Conservation (phyloP, 441 rosid genomes). For the Francoa sonchifolia region DNA sequence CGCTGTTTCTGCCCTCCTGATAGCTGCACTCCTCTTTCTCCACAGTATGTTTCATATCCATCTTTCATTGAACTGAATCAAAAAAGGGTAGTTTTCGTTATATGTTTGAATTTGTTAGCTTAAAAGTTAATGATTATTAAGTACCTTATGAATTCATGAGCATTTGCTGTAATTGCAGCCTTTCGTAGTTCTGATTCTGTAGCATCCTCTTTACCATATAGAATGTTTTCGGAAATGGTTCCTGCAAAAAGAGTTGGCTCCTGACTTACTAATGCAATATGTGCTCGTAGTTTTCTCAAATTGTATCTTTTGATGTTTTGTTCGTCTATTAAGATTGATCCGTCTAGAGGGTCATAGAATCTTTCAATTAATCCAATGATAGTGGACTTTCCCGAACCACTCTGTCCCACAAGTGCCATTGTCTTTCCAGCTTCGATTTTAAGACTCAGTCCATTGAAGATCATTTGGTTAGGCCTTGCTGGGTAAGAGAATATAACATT, state of each 20-base stretch:
- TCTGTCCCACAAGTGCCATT: slow-evolving; percentile 33
- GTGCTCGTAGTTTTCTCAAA: slow-evolving; percentile 27
- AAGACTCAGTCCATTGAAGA: slow-evolving; percentile 29
- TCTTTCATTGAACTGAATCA: slow-evolving; percentile 26
- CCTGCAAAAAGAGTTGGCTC: slow-evolving; percentile 41
- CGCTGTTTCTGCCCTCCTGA: slow-evolving; percentile 49
- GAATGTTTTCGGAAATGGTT: slow-evolving; percentile 26
- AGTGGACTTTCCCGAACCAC: slow-evolving; percentile 46
- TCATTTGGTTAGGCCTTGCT: slow-evolving; percentile 34
- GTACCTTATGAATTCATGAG: slow-evolving; percentile 38
- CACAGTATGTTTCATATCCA: slow-evolving; percentile 33
- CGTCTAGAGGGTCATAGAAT: slow-evolving; percentile 31
- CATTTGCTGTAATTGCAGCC: slow-evolving; percentile 35
- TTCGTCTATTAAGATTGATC: slow-evolving; percentile 23
- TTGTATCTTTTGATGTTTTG: slow-evolving; percentile 28
- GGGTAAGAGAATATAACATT: slow-evolving; percentile 32
- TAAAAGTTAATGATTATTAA: neutral
- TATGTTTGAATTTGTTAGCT: neutral
- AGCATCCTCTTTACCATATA: slow-evolving; percentile 23
- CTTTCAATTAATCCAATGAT: slow-evolving; percentile 31
- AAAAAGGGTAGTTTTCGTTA: neutral
- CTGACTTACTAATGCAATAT: slow-evolving; percentile 36
- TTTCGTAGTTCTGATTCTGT: slow-evolving; percentile 28
- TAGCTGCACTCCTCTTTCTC: slow-evolving; percentile 36
- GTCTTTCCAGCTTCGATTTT: slow-evolving; percentile 27